Conservation (phyloP, 2,329 filamentous ascomycete species). For the Ophiocordyceps unilateralis region DNA sequence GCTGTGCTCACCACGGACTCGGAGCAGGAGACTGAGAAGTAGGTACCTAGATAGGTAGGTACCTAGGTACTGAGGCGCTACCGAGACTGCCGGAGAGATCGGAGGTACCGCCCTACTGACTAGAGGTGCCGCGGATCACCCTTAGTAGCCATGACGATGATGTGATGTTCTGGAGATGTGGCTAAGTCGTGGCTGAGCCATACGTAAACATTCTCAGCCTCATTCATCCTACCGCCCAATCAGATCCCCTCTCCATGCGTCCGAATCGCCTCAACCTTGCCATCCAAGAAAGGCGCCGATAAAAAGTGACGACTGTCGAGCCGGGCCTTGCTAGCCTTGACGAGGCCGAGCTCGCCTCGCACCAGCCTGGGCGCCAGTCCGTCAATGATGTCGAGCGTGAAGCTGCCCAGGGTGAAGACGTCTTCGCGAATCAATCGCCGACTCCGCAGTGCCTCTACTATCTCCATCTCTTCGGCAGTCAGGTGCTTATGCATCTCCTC, state of each 20-base stretch:
- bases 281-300: slow-evolving; percentile 1
- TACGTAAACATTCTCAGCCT: not conserved
- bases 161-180: too few species aligned
- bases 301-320: not conserved
- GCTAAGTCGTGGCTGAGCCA: too few species aligned
- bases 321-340: not conserved
- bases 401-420: slow-evolving; percentile 5
- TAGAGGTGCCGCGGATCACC: too few species aligned
- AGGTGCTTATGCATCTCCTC: slow-evolving; percentile 1
- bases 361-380: slow-evolving; percentile 3
- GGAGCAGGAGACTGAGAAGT: too few species aligned
- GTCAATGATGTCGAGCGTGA: slow-evolving; percentile 5
- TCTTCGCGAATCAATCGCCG: slow-evolving; percentile 5
- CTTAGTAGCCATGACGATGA: too few species aligned
- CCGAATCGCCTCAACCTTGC: not conserved
- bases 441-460: slow-evolving; percentile 3
- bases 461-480: slow-evolving; percentile 3
- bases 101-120: not conserved
- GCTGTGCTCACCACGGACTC: not conserved
- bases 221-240: too few species aligned
- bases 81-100: not conserved
- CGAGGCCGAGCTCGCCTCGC: slow-evolving; percentile 4
- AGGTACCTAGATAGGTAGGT: not conserved
- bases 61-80: not conserved
- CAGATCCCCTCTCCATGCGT: not conserved